A percentile compares a stretch with the other conserved stretches of the same genome.
Conservation (phyloP, 345 rosid genomes). For the Gossypium thurberi region DNA sequence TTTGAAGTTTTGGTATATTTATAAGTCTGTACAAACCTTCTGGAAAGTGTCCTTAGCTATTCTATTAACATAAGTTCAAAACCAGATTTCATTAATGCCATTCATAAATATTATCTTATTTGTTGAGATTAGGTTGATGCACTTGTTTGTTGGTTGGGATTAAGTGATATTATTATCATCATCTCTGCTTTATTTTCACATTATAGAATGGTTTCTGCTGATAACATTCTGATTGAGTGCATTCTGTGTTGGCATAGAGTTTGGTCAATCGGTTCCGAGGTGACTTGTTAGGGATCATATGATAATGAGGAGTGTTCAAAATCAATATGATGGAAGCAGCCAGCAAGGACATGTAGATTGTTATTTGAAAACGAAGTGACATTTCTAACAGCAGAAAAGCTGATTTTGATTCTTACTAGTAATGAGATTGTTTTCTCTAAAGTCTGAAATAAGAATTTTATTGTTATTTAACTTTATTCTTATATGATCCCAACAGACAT, state of each 20-base stretch:
- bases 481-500: not conserved
- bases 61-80: not conserved
- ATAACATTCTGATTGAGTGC: conserved; percentile 24
- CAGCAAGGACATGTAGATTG: conserved; percentile 15
- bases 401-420: not conserved
- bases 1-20: not conserved
- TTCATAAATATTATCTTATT: not conserved
- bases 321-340: conserved; percentile 21
- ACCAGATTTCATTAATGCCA: not conserved
- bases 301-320: conserved; percentile 19
- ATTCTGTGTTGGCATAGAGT: conserved; percentile 44
- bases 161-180: not conserved
- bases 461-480: not conserved
- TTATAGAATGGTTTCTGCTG: not conserved
- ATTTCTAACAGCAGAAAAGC: not conserved
- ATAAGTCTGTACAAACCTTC: not conserved
- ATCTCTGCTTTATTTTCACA: not conserved
- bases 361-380: conserved; percentile 10
- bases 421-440: not conserved
- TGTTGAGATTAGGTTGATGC: not conserved
- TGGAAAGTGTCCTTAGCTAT: not conserved
- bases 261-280: conserved; percentile 90
- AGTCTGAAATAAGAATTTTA: not conserved
- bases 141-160: not conserved
- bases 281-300: conserved; percentile 35